Conservation (phyloP, 108 stramenopile genomes). For the Conticribra weissflogii region DNA sequence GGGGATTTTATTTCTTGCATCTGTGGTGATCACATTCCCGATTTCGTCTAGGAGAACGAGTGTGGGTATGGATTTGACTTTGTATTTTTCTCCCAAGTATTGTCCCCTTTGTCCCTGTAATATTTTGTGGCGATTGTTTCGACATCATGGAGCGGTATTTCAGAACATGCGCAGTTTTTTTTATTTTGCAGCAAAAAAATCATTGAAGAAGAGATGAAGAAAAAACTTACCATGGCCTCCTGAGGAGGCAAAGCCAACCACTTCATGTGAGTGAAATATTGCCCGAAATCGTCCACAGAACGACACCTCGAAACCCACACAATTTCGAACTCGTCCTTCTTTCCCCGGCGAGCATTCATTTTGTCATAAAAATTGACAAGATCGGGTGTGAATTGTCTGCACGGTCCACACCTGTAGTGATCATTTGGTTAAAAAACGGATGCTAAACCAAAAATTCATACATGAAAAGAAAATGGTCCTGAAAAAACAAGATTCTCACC, state of each 20-base stretch:
- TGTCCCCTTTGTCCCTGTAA: constrained; percentile 71
- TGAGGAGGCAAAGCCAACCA: constrained; percentile 87
- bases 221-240: constrained; percentile 66
- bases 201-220: too few species aligned
- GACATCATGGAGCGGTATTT: not conserved
- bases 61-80: constrained; percentile 81
- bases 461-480: not conserved
- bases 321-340: constrained; percentile 86
- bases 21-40: constrained; percentile 81
- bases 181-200: not conserved
- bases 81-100: constrained; percentile 71
- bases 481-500: constrained; percentile 43
- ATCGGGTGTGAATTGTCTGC: constrained; percentile 91
- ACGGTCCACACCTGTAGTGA: constrained; percentile 75
- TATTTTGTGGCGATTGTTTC: not conserved
- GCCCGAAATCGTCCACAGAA: constrained; percentile 78
- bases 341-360: constrained; percentile 78
- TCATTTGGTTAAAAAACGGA: too few species aligned
- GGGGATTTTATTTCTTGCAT: constrained; percentile 83
- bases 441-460: too few species aligned
- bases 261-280: constrained; percentile 91
- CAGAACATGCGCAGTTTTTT: not conserved
- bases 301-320: constrained; percentile 88
- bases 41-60: constrained; percentile 90
- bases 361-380: constrained; percentile 85